These are phyloP conservation scores for Thinopyrum elongatum DNA, from an alignment of 176 grass and related monocot species.

Conservation along the genomic window DNA sequence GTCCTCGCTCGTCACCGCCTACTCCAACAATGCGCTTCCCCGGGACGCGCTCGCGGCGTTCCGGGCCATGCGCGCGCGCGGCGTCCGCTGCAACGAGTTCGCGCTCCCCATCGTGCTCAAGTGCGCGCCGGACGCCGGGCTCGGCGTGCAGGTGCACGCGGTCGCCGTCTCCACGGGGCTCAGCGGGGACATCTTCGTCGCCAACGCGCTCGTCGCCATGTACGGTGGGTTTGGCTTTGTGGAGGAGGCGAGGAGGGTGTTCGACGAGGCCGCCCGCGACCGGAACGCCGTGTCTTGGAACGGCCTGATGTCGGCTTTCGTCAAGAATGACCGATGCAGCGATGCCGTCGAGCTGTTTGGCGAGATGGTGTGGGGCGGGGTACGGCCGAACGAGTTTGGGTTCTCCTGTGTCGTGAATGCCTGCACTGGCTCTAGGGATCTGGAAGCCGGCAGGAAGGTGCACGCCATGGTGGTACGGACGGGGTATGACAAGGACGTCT, in stretches of 20 bases:
- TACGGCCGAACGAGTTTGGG: slow-evolving; percentile 59
- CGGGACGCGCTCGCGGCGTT: slow-evolving; percentile 48
- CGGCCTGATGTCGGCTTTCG: slow-evolving; percentile 57
- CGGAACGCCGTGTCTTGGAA: slow-evolving; percentile 80
- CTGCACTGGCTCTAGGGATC: slow-evolving; percentile 56
- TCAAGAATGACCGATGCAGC: slow-evolving; percentile 59
- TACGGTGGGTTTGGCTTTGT: slow-evolving; percentile 60
- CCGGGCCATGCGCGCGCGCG: slow-evolving; percentile 45
- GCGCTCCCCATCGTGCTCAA: slow-evolving; percentile 74
- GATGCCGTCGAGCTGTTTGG: slow-evolving; percentile 55
- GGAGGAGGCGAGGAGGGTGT: slow-evolving; percentile 57
- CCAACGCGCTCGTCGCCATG: slow-evolving; percentile 75
- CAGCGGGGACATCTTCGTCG: slow-evolving; percentile 47
- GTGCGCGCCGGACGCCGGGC: slow-evolving; percentile 28
- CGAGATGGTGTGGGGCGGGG: slow-evolving; percentile 54
- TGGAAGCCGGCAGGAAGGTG: slow-evolving; percentile 44
- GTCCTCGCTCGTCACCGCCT: slow-evolving; percentile 83
- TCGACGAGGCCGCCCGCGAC: slow-evolving; percentile 32
- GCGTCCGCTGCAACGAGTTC: slow-evolving; percentile 71
- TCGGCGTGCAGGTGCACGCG: slow-evolving; percentile 72
- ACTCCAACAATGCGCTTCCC: slow-evolving; percentile 56
- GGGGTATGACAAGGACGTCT: slow-evolving; percentile 53
- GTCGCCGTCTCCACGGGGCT: slow-evolving; percentile 49
- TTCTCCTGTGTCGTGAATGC: slow-evolving; percentile 80
- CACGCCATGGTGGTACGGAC: slow-evolving; percentile 55